These are phyloP conservation scores for Forsythia viridissima DNA, from an alignment of 257 asterid species.

Conservation along the genomic window DNA sequence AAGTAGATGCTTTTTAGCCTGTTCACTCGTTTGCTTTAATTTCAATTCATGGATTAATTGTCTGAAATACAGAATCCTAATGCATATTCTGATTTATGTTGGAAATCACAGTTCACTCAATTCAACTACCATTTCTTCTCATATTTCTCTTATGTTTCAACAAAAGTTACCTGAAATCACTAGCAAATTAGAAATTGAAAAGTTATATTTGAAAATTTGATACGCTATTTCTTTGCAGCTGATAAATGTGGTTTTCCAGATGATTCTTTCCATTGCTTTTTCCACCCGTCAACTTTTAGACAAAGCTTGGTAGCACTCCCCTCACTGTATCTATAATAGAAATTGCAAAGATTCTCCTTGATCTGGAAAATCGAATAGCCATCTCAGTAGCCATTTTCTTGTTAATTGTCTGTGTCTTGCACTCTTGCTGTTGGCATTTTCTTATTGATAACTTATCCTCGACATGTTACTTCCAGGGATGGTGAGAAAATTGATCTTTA, in stretches of 20 bases:
- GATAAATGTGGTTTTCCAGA: neutral
- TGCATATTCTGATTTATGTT: neutral
- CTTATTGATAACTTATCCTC: constrained; percentile 1
- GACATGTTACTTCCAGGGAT: constrained; percentile 45
- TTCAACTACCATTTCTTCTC: neutral
- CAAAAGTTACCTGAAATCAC: neutral
- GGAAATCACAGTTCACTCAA: neutral
- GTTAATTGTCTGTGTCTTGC: neutral
- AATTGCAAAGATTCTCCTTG: neutral
- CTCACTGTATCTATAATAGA: neutral
- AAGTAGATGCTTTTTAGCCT: constrained; percentile 6
- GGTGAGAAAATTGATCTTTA: constrained; percentile 60
- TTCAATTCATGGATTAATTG: neutral
- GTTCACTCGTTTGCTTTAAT: constrained; percentile 11
- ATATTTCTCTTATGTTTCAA: neutral
- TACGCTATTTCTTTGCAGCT: neutral
- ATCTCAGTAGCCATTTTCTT: neutral
- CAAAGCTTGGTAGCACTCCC: neutral
- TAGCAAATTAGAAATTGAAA: neutral
- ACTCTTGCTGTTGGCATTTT: neutral
- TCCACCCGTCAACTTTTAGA: neutral
- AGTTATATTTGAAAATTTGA: neutral
- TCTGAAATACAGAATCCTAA: neutral
- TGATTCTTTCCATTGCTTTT: neutral
- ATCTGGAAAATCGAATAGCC: neutral